These are phyloP conservation scores for Kwoniella shivajii DNA, from an alignment of 1,284 basidiomycete genomes.

Conservation along the genomic window DNA sequence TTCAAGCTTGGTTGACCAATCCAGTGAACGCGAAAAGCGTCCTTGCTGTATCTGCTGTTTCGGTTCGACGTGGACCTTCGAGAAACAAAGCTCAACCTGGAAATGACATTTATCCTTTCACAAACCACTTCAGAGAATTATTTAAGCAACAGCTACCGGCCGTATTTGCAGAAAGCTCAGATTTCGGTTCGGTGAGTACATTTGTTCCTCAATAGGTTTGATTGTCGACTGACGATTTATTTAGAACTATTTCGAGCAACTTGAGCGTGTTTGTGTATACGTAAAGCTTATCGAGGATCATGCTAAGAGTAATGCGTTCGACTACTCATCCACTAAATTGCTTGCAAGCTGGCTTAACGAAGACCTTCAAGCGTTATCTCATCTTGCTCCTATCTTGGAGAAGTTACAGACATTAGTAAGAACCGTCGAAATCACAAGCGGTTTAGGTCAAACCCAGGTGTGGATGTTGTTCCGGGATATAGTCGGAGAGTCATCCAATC, in stretches of 20 bases:
- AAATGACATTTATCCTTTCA: conserved; percentile 38
- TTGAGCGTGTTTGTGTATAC: conserved; percentile 25
- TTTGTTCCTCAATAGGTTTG: background rate
- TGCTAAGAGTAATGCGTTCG: conserved; percentile 40
- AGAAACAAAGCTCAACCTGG: conserved; percentile 34
- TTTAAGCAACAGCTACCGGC: conserved; percentile 19
- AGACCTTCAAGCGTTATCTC: conserved; percentile 26
- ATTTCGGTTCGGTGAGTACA: background rate
- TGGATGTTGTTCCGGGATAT: conserved; percentile 53
- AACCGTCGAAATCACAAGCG: conserved; percentile 47
- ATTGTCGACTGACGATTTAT: background rate
- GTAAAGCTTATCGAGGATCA: conserved; percentile 43
- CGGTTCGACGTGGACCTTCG: conserved; percentile 23
- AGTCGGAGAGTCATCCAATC: background rate
- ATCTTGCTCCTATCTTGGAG: conserved; percentile 12
- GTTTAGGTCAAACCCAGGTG: conserved; percentile 53
- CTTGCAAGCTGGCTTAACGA: conserved; percentile 51
- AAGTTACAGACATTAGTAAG: conserved; percentile 30
- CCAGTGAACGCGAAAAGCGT: conserved; percentile 33
- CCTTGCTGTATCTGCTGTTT: conserved; percentile 32
- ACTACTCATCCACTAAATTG: conserved; percentile 56
- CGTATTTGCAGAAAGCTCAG: background rate
- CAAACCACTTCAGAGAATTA: conserved; percentile 23
- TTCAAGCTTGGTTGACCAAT: conserved; percentile 32
- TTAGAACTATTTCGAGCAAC: conserved; percentile 6